Evolutionary conservation across 2,329 filamentous ascomycete genomes (phyloP).

Genomic region (Incumbomyces delicatus): DNA sequence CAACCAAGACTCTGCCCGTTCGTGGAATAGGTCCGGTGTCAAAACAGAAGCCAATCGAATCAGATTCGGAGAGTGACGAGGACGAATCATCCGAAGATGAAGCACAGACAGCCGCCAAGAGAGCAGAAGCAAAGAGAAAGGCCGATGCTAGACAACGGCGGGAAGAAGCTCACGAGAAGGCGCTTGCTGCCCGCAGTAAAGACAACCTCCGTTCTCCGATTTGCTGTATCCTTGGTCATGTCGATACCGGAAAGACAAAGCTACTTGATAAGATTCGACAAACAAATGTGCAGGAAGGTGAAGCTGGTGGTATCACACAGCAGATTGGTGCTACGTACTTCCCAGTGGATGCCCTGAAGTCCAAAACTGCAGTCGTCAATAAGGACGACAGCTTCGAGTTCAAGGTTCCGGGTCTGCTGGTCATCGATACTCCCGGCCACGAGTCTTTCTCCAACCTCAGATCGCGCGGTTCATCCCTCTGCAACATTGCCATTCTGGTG

Average conservation of each 20-base stretch:
- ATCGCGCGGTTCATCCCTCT: slow-evolving; percentile 92
- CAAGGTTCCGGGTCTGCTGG: slow-evolving; percentile 90
- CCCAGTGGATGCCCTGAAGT: slow-evolving; percentile 81
- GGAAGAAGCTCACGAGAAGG: slow-evolving; percentile 83
- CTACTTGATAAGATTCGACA: slow-evolving; percentile 95
- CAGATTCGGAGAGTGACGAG: slow-evolving; percentile 46
- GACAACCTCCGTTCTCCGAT: slow-evolving; percentile 95
- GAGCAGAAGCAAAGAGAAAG: slow-evolving; percentile 67
- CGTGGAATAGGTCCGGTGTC: slow-evolving; percentile 7
- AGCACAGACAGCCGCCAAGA: slow-evolving; percentile 61
- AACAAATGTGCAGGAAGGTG: slow-evolving; percentile 96
- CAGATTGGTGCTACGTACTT: slow-evolving; percentile 99
- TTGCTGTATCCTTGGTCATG: slow-evolving; percentile 98
- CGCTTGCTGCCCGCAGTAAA: slow-evolving; percentile 79
- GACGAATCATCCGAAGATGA: slow-evolving; percentile 52
- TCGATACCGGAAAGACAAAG: slow-evolving; percentile 99
- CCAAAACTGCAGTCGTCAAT: slow-evolving; percentile 93
- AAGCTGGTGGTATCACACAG: slow-evolving; percentile 98
- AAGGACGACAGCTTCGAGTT: slow-evolving; percentile 82
- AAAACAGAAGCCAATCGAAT: slow-evolving; percentile 25
- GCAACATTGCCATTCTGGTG: slow-evolving; percentile 97
- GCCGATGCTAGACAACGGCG: slow-evolving; percentile 80
- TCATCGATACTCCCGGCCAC: slow-evolving; percentile 98
- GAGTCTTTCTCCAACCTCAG: slow-evolving; percentile 99
- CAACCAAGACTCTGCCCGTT: slow-evolving; percentile 5